Evolutionary conservation across 306 rosid species (phyloP), one percentile per base, ranked within the genome.

Genomic region (Betula pendula): DNA sequence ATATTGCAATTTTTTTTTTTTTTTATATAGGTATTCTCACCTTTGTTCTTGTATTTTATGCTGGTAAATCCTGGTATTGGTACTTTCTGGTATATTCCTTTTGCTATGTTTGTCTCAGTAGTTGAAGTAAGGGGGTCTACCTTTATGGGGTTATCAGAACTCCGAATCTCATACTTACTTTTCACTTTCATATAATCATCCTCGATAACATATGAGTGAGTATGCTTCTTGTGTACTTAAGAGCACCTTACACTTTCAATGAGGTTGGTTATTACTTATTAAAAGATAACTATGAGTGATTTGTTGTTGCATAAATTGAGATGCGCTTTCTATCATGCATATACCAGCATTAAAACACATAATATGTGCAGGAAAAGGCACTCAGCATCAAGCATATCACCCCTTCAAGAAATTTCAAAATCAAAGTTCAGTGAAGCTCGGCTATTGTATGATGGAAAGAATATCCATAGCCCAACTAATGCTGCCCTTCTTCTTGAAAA

Each of bases 401-500:
- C 92, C 17, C 80, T 53, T 47, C 84, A 33, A 13, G 92, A 84
- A 33, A 75, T 58, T 66, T 87, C 96, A 33, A 81, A 89, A 58
- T 88, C 97, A 8, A 88, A 87, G 63, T 74, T 84, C 40, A 78
- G 92, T 79, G 89, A 86, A 66, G 71, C 93, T 43, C 79, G 92
- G 75, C 78, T 90, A 60, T 75, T 88, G 1, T 89, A 89, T 48
- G 99, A 92, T 38, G 97, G 91, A 10, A 89, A 87, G 73, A 85
- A 45, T 83, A 86, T 95, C 86, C 97, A 89, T 79, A 89, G 93
- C 89, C 97, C 97, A 50, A 83, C 93, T 24, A 95, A 92, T 86
- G 93, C 98, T 1, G 96, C 97, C 68, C 97, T 95, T 63, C 74
- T 92, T 84, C 97, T 95, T 42, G 98, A 92, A 73, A 87, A 90